phyloP scores from a whole-genome alignment of 2,329 filamentous ascomycete genomes.

The Claviceps monticola region DNA sequence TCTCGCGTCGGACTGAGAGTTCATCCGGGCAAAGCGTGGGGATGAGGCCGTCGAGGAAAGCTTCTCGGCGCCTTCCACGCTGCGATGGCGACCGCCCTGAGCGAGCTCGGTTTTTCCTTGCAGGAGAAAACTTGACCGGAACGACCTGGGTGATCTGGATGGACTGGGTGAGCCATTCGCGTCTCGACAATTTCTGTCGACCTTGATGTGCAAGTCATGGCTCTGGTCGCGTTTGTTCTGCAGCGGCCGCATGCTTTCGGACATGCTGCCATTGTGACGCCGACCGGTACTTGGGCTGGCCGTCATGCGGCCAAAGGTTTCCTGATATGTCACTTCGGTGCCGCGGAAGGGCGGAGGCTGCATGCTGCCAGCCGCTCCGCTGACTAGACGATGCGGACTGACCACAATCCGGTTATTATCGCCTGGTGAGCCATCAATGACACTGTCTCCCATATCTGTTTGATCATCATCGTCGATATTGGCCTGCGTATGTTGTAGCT shows the following conservation, averaged over 20 bases:
- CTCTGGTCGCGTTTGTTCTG: conserved; percentile 30
- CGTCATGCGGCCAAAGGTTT: conserved; percentile 55
- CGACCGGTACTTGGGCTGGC: conserved; percentile 56
- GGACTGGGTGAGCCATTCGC: conserved; percentile 41
- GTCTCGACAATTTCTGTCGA: conserved; percentile 44
- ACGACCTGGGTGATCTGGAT: conserved; percentile 60
- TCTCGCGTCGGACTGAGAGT: conserved; percentile 17
- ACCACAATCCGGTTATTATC: conserved; percentile 38
- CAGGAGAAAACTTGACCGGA: conserved; percentile 61
- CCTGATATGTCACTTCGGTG: conserved; percentile 66
- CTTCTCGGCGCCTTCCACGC: conserved; percentile 60
- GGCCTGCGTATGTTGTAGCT: conserved; percentile 14
- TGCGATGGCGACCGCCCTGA: conserved; percentile 36
- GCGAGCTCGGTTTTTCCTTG: conserved; percentile 39
- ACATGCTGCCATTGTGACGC: conserved; percentile 45
- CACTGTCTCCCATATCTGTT: conserved; percentile 29
- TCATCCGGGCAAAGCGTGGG: conserved; percentile 44
- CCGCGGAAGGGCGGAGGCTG: conserved; percentile 59
- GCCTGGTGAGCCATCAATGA: conserved; percentile 34
- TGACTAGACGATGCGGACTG: conserved; percentile 14
- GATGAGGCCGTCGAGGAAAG: conserved; percentile 71
- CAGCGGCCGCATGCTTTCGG: conserved; percentile 68
- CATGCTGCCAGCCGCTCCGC: conserved; percentile 26
- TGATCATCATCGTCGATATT: conserved; percentile 25
- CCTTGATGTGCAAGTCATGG: conserved; percentile 38